Base-by-base conservation (phyloP, 2,329 filamentous ascomycete species). In the Rutstroemia sp. region DNA sequence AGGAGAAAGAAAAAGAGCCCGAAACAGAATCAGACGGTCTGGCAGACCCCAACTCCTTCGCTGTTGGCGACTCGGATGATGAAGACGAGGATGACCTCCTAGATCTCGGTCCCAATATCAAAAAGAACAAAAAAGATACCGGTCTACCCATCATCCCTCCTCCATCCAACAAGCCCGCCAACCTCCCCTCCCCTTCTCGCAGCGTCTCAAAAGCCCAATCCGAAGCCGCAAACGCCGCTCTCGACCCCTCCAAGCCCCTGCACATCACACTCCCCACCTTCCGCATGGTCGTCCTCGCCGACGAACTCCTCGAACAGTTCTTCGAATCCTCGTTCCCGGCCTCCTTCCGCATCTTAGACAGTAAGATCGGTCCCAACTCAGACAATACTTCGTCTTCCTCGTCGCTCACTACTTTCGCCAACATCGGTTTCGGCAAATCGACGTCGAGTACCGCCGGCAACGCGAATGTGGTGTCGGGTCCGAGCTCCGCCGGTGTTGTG, bases 241-340 rank as follows among this genome's bases (percentile, higher is more conserved):
- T 99, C 4, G 92, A 99, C 69, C 94, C 94, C 2, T 86, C 90
- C 25, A 92, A 95, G 61, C 94, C 94, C 6, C 80, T 99, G 0
- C 88, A 96, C 70, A 96, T 99, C 67, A 97, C 94, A 0, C 80
- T 99, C 1, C 94, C 94, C 1, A 99, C 94, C 0, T 99, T 99
- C 79, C 87, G 94, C 62, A 99, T 99, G 94, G 91, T 99, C 3
- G 89, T 99, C 9, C 82, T 99, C 7, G 94, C 94, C 45, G 94
- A 99, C 68, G 94, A 99, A 71, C 80, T 95, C 0, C 82, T 99
- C 5, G 92, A 99, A 67, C 89, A 95, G 64, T 99, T 99, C 74
- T 99, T 99, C 70, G 94, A 99, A 73, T 89, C 90, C 0, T 95
- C 91, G 42, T 96, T 97, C 74, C 90, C 92, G 0, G 85, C 88